Percentiles rank a stretch among this genome's conserved stretches.
phyloP scores from a whole-genome alignment of 345 rosid genomes.

The Leavenworthia alabamica region DNA sequence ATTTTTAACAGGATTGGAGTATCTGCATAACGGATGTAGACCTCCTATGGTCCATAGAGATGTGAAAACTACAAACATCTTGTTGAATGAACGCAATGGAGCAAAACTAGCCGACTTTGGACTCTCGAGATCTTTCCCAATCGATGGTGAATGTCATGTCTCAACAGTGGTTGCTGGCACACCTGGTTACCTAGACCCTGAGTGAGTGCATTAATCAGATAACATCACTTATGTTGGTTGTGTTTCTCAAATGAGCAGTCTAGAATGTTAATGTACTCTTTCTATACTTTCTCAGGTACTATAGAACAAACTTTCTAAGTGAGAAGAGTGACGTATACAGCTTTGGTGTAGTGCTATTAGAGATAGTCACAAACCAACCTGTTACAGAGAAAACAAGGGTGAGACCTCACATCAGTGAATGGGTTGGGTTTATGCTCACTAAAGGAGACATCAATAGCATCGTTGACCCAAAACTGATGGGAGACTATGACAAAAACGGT shows the following conservation, averaged over 20 bases:
- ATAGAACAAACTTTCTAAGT: conserved; percentile 32
- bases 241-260: neutral
- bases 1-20: conserved; percentile 29
- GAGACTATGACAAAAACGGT: conserved; percentile 33
- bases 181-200: conserved; percentile 51
- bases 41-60: conserved; percentile 64
- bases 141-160: conserved; percentile 29
- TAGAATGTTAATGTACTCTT: neutral
- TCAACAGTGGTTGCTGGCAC: conserved; percentile 41
- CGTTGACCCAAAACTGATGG: conserved; percentile 42
- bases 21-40: conserved; percentile 45
- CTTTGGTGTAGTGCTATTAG: conserved; percentile 46
- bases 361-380: conserved; percentile 43
- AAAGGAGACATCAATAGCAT: conserved; percentile 39
- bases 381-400: conserved; percentile 28
- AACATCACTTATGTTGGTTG: no score
- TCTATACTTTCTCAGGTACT: conserved; percentile 16
- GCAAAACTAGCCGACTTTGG: conserved; percentile 64
- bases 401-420: conserved; percentile 30
- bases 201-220: conserved; percentile 35
- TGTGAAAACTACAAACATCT: conserved; percentile 47
- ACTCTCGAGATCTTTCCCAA: conserved; percentile 40
- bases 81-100: conserved; percentile 36
- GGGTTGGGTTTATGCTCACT: conserved; percentile 36
- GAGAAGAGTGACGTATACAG: conserved; percentile 55